phyloP scores from a whole-genome alignment of 768 basidiomycete species.

The Russula abietina region DNA sequence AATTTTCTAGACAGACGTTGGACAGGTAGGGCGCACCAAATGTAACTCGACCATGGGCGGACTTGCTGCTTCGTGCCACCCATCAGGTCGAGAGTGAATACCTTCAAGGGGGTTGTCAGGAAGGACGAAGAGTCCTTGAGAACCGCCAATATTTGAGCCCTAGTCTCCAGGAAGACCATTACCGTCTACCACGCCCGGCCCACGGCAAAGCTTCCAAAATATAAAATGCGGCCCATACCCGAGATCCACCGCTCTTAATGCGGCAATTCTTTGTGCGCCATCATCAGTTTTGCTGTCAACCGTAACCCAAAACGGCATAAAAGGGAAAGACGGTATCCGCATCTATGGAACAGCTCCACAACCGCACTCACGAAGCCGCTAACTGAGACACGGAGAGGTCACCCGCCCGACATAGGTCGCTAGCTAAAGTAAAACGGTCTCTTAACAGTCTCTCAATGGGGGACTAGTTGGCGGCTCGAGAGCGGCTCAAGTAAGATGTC shows the following conservation, averaged over 20 bases:
- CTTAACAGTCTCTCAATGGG: no score
- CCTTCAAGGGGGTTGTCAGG: not conserved
- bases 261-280: no score
- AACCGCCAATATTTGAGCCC: not conserved
- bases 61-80: not conserved
- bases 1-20: not conserved
- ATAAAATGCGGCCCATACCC: no score
- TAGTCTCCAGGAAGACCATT: no score
- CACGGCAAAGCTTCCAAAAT: not conserved
- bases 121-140: not conserved
- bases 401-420: no score
- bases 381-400: no score
- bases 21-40: conserved; percentile 27
- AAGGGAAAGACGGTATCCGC: not conserved
- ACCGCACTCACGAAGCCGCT: no score
- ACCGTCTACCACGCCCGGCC: not conserved
- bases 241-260: not conserved
- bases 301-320: no score
- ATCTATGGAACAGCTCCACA: not conserved
- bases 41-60: conserved; percentile 30
- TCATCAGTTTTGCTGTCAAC: no score
- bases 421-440: not conserved
- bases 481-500: not conserved
- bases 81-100: not conserved
- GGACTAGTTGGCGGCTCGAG: not conserved